phyloP scores from a whole-genome alignment of 202 grass and related monocot genomes.

The Elaeis oleifera region DNA sequence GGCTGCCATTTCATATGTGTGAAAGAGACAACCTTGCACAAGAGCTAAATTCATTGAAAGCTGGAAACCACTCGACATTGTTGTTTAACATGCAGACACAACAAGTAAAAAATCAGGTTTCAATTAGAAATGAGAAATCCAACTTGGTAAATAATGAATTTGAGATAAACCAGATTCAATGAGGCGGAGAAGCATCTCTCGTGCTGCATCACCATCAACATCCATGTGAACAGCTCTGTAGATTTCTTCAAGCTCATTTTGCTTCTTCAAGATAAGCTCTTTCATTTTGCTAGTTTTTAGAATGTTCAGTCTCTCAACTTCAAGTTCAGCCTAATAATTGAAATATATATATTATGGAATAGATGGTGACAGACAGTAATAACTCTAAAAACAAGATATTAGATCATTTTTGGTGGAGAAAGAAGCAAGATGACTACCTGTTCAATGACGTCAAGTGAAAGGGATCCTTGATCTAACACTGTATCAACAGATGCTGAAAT shows the following conservation, averaged over 20 bases:
- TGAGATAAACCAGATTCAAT: constrained; percentile 64
- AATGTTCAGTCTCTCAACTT: constrained; percentile 57
- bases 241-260: constrained; percentile 68
- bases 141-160: background rate
- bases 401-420: background rate
- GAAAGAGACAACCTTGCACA: no score
- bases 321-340: constrained; percentile 51
- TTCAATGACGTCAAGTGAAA: constrained; percentile 57
- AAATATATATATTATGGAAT: constrained; percentile 6
- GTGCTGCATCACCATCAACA: constrained; percentile 41
- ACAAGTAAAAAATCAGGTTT: no score
- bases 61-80: no score
- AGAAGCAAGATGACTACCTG: constrained; percentile 35
- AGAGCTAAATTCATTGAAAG: no score
- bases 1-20: no score
- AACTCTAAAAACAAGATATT: no score
- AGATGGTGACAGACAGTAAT: constrained; percentile 5
- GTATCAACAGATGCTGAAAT: constrained; percentile 56
- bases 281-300: constrained; percentile 90
- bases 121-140: no score
- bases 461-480: constrained; percentile 40
- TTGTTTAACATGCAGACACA: no score
- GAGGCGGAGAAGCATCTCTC: constrained; percentile 36
- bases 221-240: constrained; percentile 69
- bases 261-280: constrained; percentile 79